Conservation (phyloP, 1,284 basidiomycete genomes). For the Pyrrhoderma lamaoense region DNA sequence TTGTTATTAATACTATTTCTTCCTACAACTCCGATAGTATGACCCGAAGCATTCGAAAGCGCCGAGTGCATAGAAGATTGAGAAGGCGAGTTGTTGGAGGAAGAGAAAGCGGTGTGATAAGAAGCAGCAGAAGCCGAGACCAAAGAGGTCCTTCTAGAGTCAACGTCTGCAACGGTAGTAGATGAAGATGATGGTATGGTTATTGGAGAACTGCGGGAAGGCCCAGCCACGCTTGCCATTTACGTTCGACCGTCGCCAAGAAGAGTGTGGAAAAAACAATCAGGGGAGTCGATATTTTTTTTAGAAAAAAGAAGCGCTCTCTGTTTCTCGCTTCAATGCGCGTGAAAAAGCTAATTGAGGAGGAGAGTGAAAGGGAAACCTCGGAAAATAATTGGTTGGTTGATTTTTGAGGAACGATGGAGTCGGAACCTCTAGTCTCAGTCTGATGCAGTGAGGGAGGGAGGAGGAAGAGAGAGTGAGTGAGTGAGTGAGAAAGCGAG, state of each 20-base stretch:
- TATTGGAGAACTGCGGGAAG: conserved; percentile 8
- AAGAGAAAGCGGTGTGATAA: conserved; percentile 13
- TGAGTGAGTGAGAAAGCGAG: too few relatives aligned
- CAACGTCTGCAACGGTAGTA: conserved; percentile 6
- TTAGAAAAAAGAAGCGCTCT: too few relatives aligned
- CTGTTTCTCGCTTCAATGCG: too few relatives aligned
- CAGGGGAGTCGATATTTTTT: neutral
- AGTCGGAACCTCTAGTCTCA: too few relatives aligned
- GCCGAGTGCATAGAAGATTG: conserved; percentile 12
- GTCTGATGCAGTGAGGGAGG: too few relatives aligned
- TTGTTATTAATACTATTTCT: too few relatives aligned
- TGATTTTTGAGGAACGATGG: too few relatives aligned
- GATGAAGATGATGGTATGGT: neutral
- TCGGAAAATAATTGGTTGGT: too few relatives aligned
- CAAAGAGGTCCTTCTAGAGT: conserved; percentile 13
- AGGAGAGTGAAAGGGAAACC: too few relatives aligned
- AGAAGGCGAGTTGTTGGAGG: conserved; percentile 9
- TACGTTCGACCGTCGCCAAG: neutral
- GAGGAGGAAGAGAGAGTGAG: too few relatives aligned
- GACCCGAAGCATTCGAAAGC: conserved; percentile 5
- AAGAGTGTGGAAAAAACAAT: neutral
- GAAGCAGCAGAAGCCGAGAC: conserved; percentile 14
- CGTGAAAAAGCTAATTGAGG: too few relatives aligned
- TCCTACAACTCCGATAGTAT: conserved; percentile 6
- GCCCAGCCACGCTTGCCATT: conserved; percentile 10